phyloP scores from a whole-genome alignment of 768 basidiomycete species.

The Phylloporus sp. region DNA sequence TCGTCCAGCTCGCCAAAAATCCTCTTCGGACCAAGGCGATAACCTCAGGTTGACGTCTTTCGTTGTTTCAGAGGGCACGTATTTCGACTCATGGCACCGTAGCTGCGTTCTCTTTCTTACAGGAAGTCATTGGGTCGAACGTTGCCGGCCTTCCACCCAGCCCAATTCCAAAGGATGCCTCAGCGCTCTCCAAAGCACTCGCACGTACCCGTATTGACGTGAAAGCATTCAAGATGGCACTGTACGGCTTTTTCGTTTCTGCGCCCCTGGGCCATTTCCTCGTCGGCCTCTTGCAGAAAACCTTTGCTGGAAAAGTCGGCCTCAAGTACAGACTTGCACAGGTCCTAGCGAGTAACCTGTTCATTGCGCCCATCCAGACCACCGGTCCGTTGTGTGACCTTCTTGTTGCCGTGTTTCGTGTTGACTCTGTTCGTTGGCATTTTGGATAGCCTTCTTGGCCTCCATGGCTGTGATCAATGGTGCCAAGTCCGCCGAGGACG shows the following conservation, averaged over 20 bases:
- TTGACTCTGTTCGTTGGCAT: neutral
- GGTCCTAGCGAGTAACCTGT: constrained; percentile 69
- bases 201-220: constrained; percentile 55
- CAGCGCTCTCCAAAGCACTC: constrained; percentile 47
- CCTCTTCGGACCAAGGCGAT: constrained; percentile 78
- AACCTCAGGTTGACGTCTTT: constrained; percentile 53
- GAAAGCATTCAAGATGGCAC: constrained; percentile 77
- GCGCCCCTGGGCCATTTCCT: constrained; percentile 78
- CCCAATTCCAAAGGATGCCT: constrained; percentile 48
- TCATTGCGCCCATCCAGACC: constrained; percentile 73
- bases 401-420: neutral
- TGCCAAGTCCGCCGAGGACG: constrained; percentile 58
- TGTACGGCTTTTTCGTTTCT: constrained; percentile 79
- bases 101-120: constrained; percentile 60
- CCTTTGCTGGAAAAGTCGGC: constrained; percentile 70
- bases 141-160: constrained; percentile 56
- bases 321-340: constrained; percentile 61
- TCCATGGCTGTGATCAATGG: constrained; percentile 85
- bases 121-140: constrained; percentile 77
- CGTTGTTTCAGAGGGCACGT: neutral
- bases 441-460: constrained; percentile 55
- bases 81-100: constrained; percentile 1
- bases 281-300: constrained; percentile 65
- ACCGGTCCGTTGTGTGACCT: constrained; percentile 40
- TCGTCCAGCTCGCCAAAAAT: constrained; percentile 57